Evolutionary conservation across 257 asterid species (phyloP).

Genomic region (Nemophila menziesii): DNA sequence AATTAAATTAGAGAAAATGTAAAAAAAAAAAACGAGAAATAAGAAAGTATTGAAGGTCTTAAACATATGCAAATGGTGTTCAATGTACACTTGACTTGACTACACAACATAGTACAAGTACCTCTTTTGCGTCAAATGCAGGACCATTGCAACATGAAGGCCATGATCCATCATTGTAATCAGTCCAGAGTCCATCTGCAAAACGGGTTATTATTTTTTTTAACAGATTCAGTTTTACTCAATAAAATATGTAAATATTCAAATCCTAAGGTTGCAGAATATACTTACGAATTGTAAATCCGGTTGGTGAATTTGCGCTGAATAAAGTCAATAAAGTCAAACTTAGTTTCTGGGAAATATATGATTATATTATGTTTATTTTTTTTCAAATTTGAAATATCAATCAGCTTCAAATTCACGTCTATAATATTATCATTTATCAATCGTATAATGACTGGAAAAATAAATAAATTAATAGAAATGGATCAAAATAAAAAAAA

Average conservation of each 20-base stretch:
- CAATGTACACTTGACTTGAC: not conserved
- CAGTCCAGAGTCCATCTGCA: slow-evolving; percentile 92
- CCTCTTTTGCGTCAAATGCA: slow-evolving; percentile 52
- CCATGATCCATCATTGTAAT: slow-evolving; percentile 88
- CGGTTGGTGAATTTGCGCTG: slow-evolving; percentile 54
- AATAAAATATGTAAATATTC: not conserved
- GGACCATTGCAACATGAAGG: slow-evolving; percentile 72
- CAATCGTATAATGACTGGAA: too few species aligned
- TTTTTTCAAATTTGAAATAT: too few species aligned
- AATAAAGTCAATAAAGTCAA: slow-evolving; percentile 18
- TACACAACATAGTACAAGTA: too few species aligned
- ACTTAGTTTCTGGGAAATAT: too few species aligned
- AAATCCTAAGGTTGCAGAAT: not conserved
- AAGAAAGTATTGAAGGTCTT: not conserved
- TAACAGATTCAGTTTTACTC: slow-evolving; percentile 7
- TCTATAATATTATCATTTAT: too few species aligned
- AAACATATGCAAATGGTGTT: too few species aligned
- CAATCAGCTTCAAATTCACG: too few species aligned
- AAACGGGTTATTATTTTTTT: not conserved
- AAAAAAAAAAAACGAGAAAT: not conserved
- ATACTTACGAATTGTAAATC: slow-evolving; percentile 80
- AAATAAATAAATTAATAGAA: too few species aligned
- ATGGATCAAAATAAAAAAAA: not conserved
- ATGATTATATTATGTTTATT: too few species aligned
- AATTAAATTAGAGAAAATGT: not conserved